Evolutionary conservation across 768 basidiomycete species (phyloP), one percentile per base, ranked within the genome.

Genomic region (Amanita fuliginea): DNA sequence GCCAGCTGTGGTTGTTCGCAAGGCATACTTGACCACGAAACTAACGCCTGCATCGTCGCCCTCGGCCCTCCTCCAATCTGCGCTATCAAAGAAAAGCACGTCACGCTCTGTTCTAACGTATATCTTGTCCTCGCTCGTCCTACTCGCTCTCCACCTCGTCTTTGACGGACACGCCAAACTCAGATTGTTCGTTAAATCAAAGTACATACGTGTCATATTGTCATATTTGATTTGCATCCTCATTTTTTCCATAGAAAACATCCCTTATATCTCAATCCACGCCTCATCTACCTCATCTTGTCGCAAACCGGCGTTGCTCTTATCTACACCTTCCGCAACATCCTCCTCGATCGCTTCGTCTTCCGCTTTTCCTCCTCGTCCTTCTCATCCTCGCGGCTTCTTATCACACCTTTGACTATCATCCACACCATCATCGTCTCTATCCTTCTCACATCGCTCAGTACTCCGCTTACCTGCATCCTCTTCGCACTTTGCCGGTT

Each of bases 241-340:
- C 30, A 30, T 13, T 49, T 24, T 37, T 49, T 30, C 30, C 30
- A 11, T 53, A 86, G 84, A 57, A 86, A 83, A 63, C 83, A 88
- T 52, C 84, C 83, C 0, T 76, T 78, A 54, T 81, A 86, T 57
- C 68, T 87, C 18, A 86, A 86, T 47, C 83, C 83, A 1, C 76
- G 77, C 14, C 64, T 85, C 4, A 54, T 87, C 6, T 84, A 83
- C 58, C 60, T 86, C 14, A 46, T 77, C 21, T 54, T 76, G 42
- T 71, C 77, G 0, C 85, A 87, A 58, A 8, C 70, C 2, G 64
- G 65, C 36, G 57, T 74, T 7, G 76, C 77, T 0, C 37, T 64
- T 6, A 65, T 68, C 2, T 86, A 74, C 53, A 62, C 71, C 1
- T 59, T 83, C 18, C 72, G 85, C 6, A 78, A 75, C 30, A 61